Percentiles rank a stretch among this genome's conserved stretches.
phyloP scores from a whole-genome alignment of 2,329 filamentous ascomycete species.

The Colletotrichum sp. region DNA sequence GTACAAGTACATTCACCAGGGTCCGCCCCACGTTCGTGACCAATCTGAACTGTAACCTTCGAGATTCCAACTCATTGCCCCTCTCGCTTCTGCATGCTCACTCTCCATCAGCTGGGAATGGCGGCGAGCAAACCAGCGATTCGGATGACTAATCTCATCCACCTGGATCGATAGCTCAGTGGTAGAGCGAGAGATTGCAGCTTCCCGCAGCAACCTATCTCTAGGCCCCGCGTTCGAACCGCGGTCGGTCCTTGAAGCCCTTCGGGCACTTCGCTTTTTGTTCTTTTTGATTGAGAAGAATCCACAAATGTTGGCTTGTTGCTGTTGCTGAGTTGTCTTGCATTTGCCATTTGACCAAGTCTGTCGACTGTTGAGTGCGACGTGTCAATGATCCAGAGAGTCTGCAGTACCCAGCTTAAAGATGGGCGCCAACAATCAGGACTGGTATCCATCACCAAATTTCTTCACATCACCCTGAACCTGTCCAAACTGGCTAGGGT shows the following conservation, averaged over 20 bases:
- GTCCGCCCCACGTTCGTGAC: background rate
- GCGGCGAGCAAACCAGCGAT: background rate
- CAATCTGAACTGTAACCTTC: background rate
- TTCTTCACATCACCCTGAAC: background rate
- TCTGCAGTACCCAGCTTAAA: background rate
- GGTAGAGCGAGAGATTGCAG: constrained; percentile 23
- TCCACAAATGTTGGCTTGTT: background rate
- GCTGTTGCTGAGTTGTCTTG: background rate
- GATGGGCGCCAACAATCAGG: background rate
- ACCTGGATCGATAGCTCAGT: constrained; percentile 20
- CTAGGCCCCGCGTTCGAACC: constrained; percentile 22
- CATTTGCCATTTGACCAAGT: background rate
- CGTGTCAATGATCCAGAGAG: background rate
- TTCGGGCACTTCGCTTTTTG: background rate
- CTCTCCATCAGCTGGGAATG: background rate
- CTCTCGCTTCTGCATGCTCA: background rate
- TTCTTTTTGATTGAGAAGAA: background rate
- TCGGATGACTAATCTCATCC: constrained; percentile 3
- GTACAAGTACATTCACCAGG: background rate
- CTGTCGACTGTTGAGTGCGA: background rate
- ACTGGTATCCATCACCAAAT: background rate
- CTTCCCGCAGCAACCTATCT: constrained; percentile 5
- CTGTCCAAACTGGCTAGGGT: background rate
- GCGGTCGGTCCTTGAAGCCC: constrained; percentile 14
- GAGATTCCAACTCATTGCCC: background rate